Conservation (phyloP, 116 monocot genomes). For the Phalaenopsis hybrid region DNA sequence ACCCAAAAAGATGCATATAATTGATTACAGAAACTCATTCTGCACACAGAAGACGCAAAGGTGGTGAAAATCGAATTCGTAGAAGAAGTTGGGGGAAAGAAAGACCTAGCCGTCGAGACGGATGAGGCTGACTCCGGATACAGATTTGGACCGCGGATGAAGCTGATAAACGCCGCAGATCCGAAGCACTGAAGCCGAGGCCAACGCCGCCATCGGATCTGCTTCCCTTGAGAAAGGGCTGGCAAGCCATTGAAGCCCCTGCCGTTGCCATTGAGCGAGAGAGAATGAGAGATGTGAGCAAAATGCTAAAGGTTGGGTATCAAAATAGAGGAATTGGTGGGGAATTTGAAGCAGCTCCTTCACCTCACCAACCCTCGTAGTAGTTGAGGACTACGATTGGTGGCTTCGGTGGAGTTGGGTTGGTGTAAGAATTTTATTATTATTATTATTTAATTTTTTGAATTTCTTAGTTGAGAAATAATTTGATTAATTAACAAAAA, state of each 20-base stretch:
- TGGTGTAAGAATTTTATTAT: too few relatives aligned
- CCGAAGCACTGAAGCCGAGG: slow-evolving; percentile 25
- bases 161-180: slow-evolving; percentile 16
- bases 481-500: too few relatives aligned
- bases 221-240: slow-evolving; percentile 22
- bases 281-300: neutral
- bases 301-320: neutral
- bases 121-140: slow-evolving; percentile 7
- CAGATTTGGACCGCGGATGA: slow-evolving; percentile 25
- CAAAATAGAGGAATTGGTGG: neutral
- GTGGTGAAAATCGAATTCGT: neutral
- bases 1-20: neutral
- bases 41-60: neutral
- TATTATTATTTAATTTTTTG: neutral
- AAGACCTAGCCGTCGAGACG: slow-evolving; percentile 22
- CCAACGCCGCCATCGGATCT: slow-evolving; percentile 12
- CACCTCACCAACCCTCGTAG: slow-evolving; percentile 3
- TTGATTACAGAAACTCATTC: neutral
- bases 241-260: slow-evolving; percentile 19
- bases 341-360: neutral
- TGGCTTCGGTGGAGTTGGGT: neutral
- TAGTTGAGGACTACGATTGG: neutral
- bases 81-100: neutral
- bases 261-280: slow-evolving; percentile 3
- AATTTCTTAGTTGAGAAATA: too few relatives aligned